Evolutionary conservation across 2,329 filamentous ascomycete genomes (phyloP).

Genomic region (Diaporthe velutina): DNA sequence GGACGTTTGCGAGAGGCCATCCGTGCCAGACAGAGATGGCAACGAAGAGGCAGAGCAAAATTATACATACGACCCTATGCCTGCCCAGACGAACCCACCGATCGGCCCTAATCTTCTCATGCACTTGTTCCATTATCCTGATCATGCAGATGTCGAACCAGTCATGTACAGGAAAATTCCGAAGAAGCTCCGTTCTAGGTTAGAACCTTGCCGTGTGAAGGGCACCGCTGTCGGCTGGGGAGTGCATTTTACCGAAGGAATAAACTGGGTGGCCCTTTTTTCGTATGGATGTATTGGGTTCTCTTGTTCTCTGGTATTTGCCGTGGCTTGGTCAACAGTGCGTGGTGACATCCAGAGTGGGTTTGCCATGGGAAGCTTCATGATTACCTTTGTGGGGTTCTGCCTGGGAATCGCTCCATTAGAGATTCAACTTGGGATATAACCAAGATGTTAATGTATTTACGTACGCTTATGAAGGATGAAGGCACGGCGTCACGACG

Average conservation of each 20-base stretch:
- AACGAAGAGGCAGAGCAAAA: constrained; percentile 33
- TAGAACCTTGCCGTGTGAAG: constrained; percentile 42
- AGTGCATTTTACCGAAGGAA: constrained; percentile 45
- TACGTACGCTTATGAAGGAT: too few relatives aligned
- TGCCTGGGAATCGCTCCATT: constrained; percentile 37
- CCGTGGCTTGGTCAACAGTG: constrained; percentile 42
- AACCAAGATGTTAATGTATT: too few relatives aligned
- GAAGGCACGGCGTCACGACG: too few relatives aligned
- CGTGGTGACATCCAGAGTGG: constrained; percentile 45
- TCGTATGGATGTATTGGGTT: constrained; percentile 41
- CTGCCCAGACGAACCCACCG: constrained; percentile 44
- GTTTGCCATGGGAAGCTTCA: constrained; percentile 45
- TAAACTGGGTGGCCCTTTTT: constrained; percentile 42
- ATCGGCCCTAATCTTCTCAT: constrained; percentile 45
- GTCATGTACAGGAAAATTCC: constrained; percentile 44
- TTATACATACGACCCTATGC: constrained; percentile 44
- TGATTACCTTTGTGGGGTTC: constrained; percentile 44
- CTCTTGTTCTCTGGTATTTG: constrained; percentile 41
- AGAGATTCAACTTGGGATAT: not conserved
- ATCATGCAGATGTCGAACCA: constrained; percentile 42
- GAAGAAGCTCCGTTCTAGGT: constrained; percentile 44
- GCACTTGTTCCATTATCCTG: constrained; percentile 46
- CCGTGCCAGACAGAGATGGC: not conserved
- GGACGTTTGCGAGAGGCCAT: constrained; percentile 11
- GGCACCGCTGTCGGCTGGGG: constrained; percentile 46